These are phyloP conservation scores for Neonectria hederae DNA, from an alignment of 2,329 filamentous ascomycete species.

Conservation along the genomic window DNA sequence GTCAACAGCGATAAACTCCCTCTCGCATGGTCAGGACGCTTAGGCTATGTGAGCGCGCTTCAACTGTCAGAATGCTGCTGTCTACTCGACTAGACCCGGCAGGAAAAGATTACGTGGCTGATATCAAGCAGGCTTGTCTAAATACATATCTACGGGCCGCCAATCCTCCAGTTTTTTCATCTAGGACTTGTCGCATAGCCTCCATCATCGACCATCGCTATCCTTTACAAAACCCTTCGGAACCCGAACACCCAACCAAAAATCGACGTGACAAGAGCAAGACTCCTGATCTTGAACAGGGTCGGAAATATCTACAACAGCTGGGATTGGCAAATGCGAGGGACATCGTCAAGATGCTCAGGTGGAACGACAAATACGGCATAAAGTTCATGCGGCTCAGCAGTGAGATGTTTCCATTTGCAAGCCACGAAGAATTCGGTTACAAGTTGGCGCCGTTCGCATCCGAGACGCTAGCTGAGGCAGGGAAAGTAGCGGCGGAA, in stretches of 20 bases:
- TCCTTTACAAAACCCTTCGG: constrained; percentile 77
- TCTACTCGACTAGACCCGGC: constrained; percentile 16
- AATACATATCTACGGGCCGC: constrained; percentile 89
- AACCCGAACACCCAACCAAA: constrained; percentile 83
- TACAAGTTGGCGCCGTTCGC: constrained; percentile 89
- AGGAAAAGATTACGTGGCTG: not conserved
- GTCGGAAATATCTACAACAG: constrained; percentile 77
- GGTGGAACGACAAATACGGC: constrained; percentile 91
- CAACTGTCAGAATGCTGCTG: constrained; percentile 13
- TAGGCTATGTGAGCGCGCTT: constrained; percentile 78
- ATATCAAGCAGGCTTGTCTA: constrained; percentile 73
- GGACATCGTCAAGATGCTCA: constrained; percentile 85
- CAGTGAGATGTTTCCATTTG: constrained; percentile 97
- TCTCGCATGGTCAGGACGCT: constrained; percentile 86
- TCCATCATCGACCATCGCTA: constrained; percentile 91
- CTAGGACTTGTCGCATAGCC: constrained; percentile 88
- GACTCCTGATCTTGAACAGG: constrained; percentile 71
- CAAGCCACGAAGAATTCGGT: constrained; percentile 85
- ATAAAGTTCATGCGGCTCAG: constrained; percentile 94
- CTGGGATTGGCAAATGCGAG: constrained; percentile 83
- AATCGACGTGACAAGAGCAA: constrained; percentile 83
- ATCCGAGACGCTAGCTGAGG: constrained; percentile 77
- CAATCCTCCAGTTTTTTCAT: constrained; percentile 87
- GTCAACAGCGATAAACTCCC: constrained; percentile 87
- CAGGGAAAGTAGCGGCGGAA: constrained; percentile 78